Evolutionary conservation across 2,329 filamentous ascomycete genomes (phyloP), one percentile per base, ranked within the genome.

Genomic region (Exophiala alcalophila): DNA sequence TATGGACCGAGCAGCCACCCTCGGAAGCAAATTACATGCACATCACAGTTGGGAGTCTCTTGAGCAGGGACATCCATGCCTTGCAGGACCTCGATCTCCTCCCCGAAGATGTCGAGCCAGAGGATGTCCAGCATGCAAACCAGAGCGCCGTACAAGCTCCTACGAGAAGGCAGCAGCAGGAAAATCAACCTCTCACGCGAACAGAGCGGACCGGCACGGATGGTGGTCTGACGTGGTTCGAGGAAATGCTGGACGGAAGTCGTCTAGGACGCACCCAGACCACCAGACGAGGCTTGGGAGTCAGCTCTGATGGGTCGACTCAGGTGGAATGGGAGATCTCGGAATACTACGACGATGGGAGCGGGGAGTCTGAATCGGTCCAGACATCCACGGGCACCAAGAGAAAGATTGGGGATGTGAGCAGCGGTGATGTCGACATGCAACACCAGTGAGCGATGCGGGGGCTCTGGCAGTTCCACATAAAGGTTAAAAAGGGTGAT

Each of bases 291-390:
- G 78, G 79, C 11, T 75, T 76, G 44, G 76, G 79, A 18, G 66
- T 73, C 23, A 81, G 76, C 36, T 66, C 67, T n/a, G 80, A 86
- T 59, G 83, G 83, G 11, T 73, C 69, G 19, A 76, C 81, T 25
- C 77, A 71, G 30, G 75, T 92, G 8, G 83, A 92, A 59, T 94
- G 87, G 86, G 88, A 94, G 65, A 75, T 95, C 51, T 73, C 83
- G 26, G 89, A 95, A 65, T 90, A 78, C 72, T 23, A 44, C 11
- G 47, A 52, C 8, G 52, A 55, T 12, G 52, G 44, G 3, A 49
- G 20, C 7, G 49, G 35, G n/a, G 36, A 32, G 10, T 14, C 19
- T 16, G 26, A 16, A 15, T 21, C 39, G 5, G 11, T 30, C 10
- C 18, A 35, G n/a, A 42, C 42, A 19, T 18, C 42, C 3, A 33